These are phyloP conservation scores for Mycosphaerella sp. DNA, from an alignment of 2,329 filamentous ascomycete species.

Conservation along the genomic window DNA sequence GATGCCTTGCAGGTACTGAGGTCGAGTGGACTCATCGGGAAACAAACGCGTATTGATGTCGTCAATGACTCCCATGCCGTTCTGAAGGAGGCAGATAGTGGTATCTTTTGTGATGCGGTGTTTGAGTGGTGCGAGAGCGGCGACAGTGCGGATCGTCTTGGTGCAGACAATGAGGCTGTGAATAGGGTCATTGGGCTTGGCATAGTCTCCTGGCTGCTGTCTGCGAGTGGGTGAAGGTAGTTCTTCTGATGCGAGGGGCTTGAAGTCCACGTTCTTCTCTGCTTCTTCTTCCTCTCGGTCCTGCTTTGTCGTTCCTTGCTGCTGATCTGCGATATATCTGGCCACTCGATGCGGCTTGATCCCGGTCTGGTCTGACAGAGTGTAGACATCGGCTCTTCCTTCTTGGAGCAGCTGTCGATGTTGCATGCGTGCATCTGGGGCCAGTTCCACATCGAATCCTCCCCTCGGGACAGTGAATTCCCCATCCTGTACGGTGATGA, in stretches of 20 bases:
- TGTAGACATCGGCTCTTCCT: conserved; percentile 20
- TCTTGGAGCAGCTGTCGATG: conserved; percentile 34
- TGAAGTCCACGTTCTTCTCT: conserved; percentile 5
- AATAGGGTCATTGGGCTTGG: conserved; percentile 41
- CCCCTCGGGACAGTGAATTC: conserved; percentile 34
- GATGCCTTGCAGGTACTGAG: conserved; percentile 69
- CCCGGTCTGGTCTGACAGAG: conserved; percentile 20
- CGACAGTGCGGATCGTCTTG: conserved; percentile 64
- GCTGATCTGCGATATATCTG: conserved; percentile 19
- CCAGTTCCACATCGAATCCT: conserved; percentile 45
- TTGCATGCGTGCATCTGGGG: conserved; percentile 33
- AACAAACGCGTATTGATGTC: conserved; percentile 67
- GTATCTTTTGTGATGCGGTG: conserved; percentile 61
- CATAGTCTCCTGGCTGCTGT: conserved; percentile 2
- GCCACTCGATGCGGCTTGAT: conserved; percentile 30
- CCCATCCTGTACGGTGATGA: conserved; percentile 45
- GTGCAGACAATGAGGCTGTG: conserved; percentile 70
- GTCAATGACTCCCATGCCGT: conserved; percentile 80
- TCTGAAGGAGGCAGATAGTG: conserved; percentile 69
- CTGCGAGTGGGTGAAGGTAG: not conserved
- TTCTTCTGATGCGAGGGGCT: conserved; percentile 1
- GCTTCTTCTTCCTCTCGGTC: not conserved
- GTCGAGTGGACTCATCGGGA: conserved; percentile 56
- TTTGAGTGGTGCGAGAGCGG: conserved; percentile 59
- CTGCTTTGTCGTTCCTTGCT: conserved; percentile 6